Base-by-base conservation (phyloP, 2,329 filamentous ascomycete species). In the Biscogniauxia sp. region DNA sequence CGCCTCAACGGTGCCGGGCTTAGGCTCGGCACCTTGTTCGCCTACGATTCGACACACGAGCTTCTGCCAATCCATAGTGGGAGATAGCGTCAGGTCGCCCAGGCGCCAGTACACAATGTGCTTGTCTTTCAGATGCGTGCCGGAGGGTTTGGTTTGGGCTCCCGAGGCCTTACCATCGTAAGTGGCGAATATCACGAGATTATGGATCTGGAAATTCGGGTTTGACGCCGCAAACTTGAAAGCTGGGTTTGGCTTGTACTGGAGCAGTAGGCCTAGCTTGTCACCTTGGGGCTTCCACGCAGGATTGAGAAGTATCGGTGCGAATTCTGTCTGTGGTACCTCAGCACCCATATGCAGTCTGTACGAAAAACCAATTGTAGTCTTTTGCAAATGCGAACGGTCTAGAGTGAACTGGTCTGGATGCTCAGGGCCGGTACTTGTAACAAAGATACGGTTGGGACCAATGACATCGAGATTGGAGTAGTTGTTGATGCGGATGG, bases 401-500 rank as follows among this genome's bases (percentile, higher is more conserved):
- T 93, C 86, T 32, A 99, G 79, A 0, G 80, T 85, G 76, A 96
- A 99, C 71, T 94, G 89, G 61, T 96, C 93, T 3, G 89, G 84
- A 60, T 84, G 87, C 9, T 89, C 86, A 1, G 81, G 72, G 0
- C 79, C 76, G 5, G 84, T 80, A 67, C 92, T 89, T 32, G 88
- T 86, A 56, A 98, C 88, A 76, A 98, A 96, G 60, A 93, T 91
- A 51, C 92, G 92, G 74, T 99, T 99, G 1, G 93, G 93, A 0
- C 93, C 93, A 59, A 99, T 93, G 70, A 92, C 93, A 70, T 98
- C 95, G 5, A 99, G 83, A n/a, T 85, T 84, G 9, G 88, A 78
- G 73, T 96, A 97, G 73, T 97, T 95, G 70, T 96, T 92, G 61
- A 99, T 85, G 20, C 91, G 88, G 66, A 98, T 89, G 1, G 80